Base-by-base conservation (phyloP, 306 rosid genomes). In the Neltuma alba region DNA sequence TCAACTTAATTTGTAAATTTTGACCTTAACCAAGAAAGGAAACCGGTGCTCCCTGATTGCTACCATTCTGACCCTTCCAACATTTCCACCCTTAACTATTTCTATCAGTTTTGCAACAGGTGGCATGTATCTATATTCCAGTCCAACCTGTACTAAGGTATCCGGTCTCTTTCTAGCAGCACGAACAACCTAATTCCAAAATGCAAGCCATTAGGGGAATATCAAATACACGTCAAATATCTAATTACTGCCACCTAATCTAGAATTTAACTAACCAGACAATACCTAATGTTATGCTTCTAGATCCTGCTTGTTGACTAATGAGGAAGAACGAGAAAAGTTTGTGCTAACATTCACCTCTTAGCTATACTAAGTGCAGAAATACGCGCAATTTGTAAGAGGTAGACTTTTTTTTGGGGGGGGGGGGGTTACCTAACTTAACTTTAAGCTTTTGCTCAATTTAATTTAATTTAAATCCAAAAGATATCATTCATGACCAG, bases 71-170 rank as follows among this genome's bases (percentile, higher is more conserved):
- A 94, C 88, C n/a, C 9, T 86, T 70, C 99, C 99, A 72, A 94
- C 84, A 71, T 69, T 81, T 79, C 94, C 93, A 16, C 83, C 84
- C 80, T 90, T 85, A 1, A 92, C 97, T 60, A 92, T 85, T 66
- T 89, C 93, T 78, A 91, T 88, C 80, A 94, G 83, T 84, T 91
- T 89, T 78, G 99, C 95, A 77, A 94, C 97, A 28, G 99, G 92
- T 44, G 99, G 99, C 95, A 94, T 94, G 89, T 94, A 94, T 66
- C 99, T 90, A 79, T 94, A 94, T 79, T 94, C 99, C 84, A 92
- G 78, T 81, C 99, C 99, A 83, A 94, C 99, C 80, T 94, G 99
- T 69, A 94, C 91, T 76, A 92, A 79, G 70, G 92, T 87, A 72
- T 84, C 92, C 47, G 90, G 78, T 83, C 95, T 89, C 86, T 91